Evolutionary conservation across 2,329 filamentous ascomycete genomes (phyloP).

Genomic region (Trichoderma sp.): DNA sequence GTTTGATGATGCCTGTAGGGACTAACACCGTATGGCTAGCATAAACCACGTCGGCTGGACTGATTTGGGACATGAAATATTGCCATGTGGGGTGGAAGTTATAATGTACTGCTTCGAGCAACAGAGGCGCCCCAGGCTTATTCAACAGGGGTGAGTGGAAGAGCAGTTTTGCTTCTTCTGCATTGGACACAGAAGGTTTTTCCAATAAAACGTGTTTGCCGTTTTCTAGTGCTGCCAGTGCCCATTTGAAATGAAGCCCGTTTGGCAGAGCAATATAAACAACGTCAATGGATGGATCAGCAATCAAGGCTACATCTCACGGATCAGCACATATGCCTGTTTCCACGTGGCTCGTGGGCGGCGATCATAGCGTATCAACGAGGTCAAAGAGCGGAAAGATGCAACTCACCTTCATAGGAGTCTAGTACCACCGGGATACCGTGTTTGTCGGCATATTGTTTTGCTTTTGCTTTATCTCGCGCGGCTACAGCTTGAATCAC

Average conservation of each 20-base stretch:
- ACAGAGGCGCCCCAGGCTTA: neutral
- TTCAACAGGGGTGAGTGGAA: neutral
- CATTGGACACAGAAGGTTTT: neutral
- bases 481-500: neutral
- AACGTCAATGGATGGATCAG: conserved; percentile 42
- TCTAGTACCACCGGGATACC: neutral
- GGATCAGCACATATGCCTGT: neutral
- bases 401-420: neutral
- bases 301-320: conserved; percentile 24
- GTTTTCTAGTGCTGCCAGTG: conserved; percentile 42
- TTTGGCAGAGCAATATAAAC: conserved; percentile 50
- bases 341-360: neutral
- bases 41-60: neutral
- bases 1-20: neutral
- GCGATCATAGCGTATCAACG: neutral
- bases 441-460: neutral
- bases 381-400: neutral
- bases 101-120: neutral
- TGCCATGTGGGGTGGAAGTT: neutral
- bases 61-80: neutral
- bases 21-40: neutral
- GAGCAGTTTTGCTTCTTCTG: neutral
- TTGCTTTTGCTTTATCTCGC: neutral
- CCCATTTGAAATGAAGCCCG: conserved; percentile 44
- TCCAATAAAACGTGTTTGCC: conserved; percentile 41